Evolutionary conservation across 2,329 filamentous ascomycete genomes (phyloP), one percentile per base, ranked within the genome.

Genomic region (Xylariaceae sp.): DNA sequence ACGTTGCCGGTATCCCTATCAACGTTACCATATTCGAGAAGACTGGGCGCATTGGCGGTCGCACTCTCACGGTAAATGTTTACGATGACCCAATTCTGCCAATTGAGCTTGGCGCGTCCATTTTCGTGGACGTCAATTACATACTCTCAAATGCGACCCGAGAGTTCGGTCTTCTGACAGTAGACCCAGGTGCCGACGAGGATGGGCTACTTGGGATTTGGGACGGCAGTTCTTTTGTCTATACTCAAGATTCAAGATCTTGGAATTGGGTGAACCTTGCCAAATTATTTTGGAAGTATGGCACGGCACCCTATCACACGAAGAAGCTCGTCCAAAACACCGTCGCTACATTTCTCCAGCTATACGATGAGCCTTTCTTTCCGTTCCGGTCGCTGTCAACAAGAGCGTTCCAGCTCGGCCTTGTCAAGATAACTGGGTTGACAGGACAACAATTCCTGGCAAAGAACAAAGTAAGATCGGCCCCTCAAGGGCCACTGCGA

Each of bases 1-100:
- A 80, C 4, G 70, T 80, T 50, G 74, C 76, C n/a, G 73, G 72
- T 15, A 68, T 87, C 15, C 71, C 76, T 2, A 65, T 92, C 51
- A 87, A 95, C 58, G 86, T 97, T 60, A 95, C 90, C 18, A 75
- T 99, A 27, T 96, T 92, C 66, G 94, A 99, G 63, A 86, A 85
- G 58, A 83, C 82, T 14, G 67, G 74, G 31, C 89, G 84, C 58
- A 77, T 97, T 39, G 94, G 94, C 30, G 94, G 94, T 9, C 87
- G 94, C 22, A 87, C 87, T 7, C 88, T 91, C 30, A 97, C 91
- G 0, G 86, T 96, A 15, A 75, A 90, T 61, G 85, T 83, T 2
- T 92, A 87, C 65, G 78, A 81, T 55, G 77, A 92, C 59, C 74
- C 83, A 1, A 56, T 71, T 0, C 73, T 84, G 36, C 86, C 87